Conservation (phyloP, 176 grass and related monocot genomes). For the Ensete ventricosum region DNA sequence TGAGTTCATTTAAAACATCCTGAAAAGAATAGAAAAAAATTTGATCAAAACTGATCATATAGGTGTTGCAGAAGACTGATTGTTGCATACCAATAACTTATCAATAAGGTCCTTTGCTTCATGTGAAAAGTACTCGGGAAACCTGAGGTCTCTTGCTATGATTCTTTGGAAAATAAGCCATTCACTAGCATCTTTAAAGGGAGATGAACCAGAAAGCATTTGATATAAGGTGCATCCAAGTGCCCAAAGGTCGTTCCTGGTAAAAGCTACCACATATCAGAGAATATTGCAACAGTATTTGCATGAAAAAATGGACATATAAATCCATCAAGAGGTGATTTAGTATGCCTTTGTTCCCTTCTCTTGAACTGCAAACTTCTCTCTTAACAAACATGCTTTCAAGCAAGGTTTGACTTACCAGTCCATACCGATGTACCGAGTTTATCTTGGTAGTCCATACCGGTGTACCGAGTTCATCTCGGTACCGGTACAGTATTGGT, state of each 20-base stretch:
- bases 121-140: conserved; percentile 78
- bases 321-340: neutral
- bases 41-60: neutral
- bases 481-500: too few relatives aligned
- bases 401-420: too few relatives aligned
- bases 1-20: too few relatives aligned
- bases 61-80: conserved; percentile 12
- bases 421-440: too few relatives aligned
- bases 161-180: conserved; percentile 98
- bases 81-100: conserved; percentile 68
- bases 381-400: neutral
- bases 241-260: conserved; percentile 96
- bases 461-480: too few relatives aligned
- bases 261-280: neutral
- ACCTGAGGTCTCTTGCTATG: conserved; percentile 72
- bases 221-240: conserved; percentile 89
- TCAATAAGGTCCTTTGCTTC: conserved; percentile 81
- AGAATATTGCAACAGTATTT: neutral
- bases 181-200: conserved; percentile 94
- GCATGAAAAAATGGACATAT: neutral
- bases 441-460: too few relatives aligned
- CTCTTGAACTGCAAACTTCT: neutral
- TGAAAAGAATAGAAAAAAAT: neutral
- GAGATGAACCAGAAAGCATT: conserved; percentile 93
- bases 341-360: too few relatives aligned